Evolutionary conservation across 2,329 filamentous ascomycete genomes (phyloP), one percentile per base, ranked within the genome.

Genomic region (Epichloe hybrida): DNA sequence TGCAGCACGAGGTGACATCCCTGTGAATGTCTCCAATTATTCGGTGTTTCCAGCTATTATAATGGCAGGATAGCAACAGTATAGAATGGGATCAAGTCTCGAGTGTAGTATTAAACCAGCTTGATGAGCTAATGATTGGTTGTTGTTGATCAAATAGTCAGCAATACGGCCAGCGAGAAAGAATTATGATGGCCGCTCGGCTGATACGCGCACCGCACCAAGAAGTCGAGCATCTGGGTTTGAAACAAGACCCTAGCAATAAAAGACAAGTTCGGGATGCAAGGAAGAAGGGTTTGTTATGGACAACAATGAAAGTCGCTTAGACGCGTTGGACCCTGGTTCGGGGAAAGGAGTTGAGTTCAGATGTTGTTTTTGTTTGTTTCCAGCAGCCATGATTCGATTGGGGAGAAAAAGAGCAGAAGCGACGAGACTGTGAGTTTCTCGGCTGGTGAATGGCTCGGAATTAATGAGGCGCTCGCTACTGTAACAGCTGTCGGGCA

Each of bases 401-500:
- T 31, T 31, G 8, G 4, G 23, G 23, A 20, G n/a, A 13, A 5
- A 5, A 35, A 17, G 41, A 8, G 12, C 15, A 34, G 34, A 5
- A 42, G 17, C 4, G 15, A 27, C 4, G 35, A 13, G 5, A 38
- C 17, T 6, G 9, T 20, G 17, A 21, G 15, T 41, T 48, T 41
- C 38, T 48, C 38, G 38, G 23, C 12, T 31, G 23, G 15, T 42
- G 46, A 42, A 11, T 48, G 38, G 38, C 46, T 27, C 15, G 11
- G 15, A 23, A 15, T 7, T 4, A 27, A 27, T 5, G 11, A 17
- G 9, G 20, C 21, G 47, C 42, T 36, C 40, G 48, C 34, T 44
- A 21, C 21, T 31, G 12, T 13, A 23, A 21, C 17, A 35, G 23
- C 13, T 41, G 51, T 38, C 13, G 23, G 51, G 48, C 53, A 56